Evolutionary conservation across 495 filamentous ascomycete genomes (phyloP), one percentile per base, ranked within the genome.

Genomic region (Penicillium crystallinum): DNA sequence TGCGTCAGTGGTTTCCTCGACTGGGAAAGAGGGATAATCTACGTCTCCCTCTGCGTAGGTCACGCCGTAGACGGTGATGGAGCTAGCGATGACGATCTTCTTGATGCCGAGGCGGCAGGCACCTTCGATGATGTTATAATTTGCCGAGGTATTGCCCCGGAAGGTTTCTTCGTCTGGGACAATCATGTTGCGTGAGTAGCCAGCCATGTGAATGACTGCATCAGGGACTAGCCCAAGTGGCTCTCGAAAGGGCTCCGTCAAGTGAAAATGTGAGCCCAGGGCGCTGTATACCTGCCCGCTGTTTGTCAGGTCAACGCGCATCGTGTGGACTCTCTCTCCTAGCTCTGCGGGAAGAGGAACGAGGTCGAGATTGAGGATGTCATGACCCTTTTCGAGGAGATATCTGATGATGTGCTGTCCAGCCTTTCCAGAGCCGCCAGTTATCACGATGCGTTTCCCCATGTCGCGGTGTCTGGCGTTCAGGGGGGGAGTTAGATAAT

Each of bases 121-220:
- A 0, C 80, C 82, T 55, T 85, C 82, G 54, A 86, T 74, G 10
- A 85, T 72, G 54, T 86, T 85, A 59, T 81, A 83, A 5, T 75
- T 77, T 14, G 70, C 60, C 6, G 69, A 58, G 0, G 77, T 69
- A 53, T 85, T 86, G 18, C 65, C 72, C 42, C 71, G 72, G 61
- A 81, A 85, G 29, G 70, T 74, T 58, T 84, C 81, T 25, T 74
- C 77, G 58, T 86, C 82, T 0, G 82, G 81, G 5, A 80, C 78
- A 5, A 83, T 67, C 77, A 84, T 77, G 60, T 82, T 82, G 35
- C 81, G 71, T 0, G 82, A 73, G 56, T 79, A 79, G 4, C 79
- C 80, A 6, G 80, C 82, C 19, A 85, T 77, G 57, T 86, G 81
- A 41, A 85, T 82, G 10, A 86, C 76, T 0, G 76, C 81, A 59